phyloP scores from a whole-genome alignment of 306 rosid species.

The Vigna angularis region DNA sequence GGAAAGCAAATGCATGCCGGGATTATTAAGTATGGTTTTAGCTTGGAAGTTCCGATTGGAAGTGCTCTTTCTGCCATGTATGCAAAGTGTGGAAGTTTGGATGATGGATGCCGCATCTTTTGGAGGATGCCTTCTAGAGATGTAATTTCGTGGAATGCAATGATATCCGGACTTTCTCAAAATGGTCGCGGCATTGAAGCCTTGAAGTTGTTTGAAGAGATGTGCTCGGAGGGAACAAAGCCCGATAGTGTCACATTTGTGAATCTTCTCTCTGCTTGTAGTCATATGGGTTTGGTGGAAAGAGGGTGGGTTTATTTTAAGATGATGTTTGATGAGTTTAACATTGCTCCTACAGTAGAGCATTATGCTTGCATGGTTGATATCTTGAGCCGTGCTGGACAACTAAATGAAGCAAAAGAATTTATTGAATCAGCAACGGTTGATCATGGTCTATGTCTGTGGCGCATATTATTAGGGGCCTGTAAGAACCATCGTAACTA shows the following conservation, averaged over 20 bases:
- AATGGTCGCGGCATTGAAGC: slow-evolving; percentile 78
- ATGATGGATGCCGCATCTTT: slow-evolving; percentile 68
- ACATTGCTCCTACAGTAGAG: slow-evolving; percentile 69
- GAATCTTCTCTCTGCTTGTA: slow-evolving; percentile 81
- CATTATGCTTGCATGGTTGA: slow-evolving; percentile 96
- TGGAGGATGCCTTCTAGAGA: slow-evolving; percentile 73
- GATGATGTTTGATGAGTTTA: slow-evolving; percentile 69
- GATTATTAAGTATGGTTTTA: slow-evolving; percentile 72
- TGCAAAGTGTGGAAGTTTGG: slow-evolving; percentile 84
- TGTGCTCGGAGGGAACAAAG: slow-evolving; percentile 65
- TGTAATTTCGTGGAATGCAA: slow-evolving; percentile 84
- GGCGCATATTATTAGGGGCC: slow-evolving; percentile 87
- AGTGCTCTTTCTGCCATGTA: slow-evolving; percentile 91
- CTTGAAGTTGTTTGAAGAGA: slow-evolving; percentile 73
- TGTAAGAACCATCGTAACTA: slow-evolving; percentile 75
- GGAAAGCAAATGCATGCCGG: slow-evolving; percentile 82
- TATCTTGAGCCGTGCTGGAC: slow-evolving; percentile 84
- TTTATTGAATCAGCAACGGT: slow-evolving; percentile 78
- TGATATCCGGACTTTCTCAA: slow-evolving; percentile 92
- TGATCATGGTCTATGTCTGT: slow-evolving; percentile 76
- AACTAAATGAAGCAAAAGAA: slow-evolving; percentile 73
- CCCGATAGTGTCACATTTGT: slow-evolving; percentile 79
- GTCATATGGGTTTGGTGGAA: slow-evolving; percentile 86
- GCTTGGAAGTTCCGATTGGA: slow-evolving; percentile 76
- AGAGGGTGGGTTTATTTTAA: slow-evolving; percentile 71